Base-by-base conservation (phyloP, 225 moss, liverwort and hornwort genomes). In the Straminergon stramineum region DNA sequence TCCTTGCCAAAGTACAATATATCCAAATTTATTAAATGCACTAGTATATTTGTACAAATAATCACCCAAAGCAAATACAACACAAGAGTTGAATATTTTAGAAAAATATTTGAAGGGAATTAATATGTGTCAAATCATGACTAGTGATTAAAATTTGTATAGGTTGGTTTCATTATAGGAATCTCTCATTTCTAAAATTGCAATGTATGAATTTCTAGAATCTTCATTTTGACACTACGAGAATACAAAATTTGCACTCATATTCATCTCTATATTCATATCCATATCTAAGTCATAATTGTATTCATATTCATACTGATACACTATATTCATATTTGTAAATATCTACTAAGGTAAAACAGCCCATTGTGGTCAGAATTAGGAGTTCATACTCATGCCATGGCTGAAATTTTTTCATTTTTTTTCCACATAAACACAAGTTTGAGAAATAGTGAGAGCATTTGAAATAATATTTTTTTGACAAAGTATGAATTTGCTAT, bases 71-170 rank as follows among this genome's bases (percentile, higher is more conserved):
- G 15, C 9, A 75, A 75, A 34, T 52, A 34, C 76, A 76, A 32
- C 20, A 21, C 3, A 0, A 53, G 0, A 22, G 3, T 35, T 53
- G 3, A 55, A 35, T 21, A 14, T 23, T 35, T 55, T 14, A 53
- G 3, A 6, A 77, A 77, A 53, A 77, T 15, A 35, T 22, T 35
- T 0, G 0, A 35, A 37, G 4, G 6, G 3, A 1, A 0, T 9
- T 37, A 45, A 45, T 45, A 23, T 23, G 6, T 77, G 5, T 55
- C 55, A 78, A 23, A 55, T 37, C 23, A 5, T 8, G 1, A 2
- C 0, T 1, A 0, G 6, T 24, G 10, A 2, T 56, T 9, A 56
- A 78, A 37, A 24, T 5, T 24, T 24, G n/a, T 35, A 4, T 2
- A 78, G 0, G 6, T 37, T 55, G 6, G 6, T 16, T 4, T 56